Base-by-base conservation (phyloP, 306 rosid genomes). In the Datisca glomerata region DNA sequence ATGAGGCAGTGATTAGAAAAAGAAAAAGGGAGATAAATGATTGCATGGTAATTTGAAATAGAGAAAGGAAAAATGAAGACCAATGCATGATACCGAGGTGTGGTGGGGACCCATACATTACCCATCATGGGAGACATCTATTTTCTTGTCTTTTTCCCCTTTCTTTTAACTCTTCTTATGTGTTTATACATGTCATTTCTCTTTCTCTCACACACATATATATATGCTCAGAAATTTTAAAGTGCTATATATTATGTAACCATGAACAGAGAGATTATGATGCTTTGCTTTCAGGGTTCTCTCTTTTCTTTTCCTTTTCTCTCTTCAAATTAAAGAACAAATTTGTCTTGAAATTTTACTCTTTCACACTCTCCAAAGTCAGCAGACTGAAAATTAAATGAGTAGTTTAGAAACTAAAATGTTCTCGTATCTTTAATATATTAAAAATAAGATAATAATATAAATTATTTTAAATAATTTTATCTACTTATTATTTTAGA, bases 111-210 rank as follows among this genome's bases (percentile, higher is more conserved):
- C 84, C 72, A 63, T 37, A 8, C 54, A 65, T 53, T 63, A 42
- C 76, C 87, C 84, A 57, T 78, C 64, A 63, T 71, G 81, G 86
- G 81, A 74, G 93, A 74, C 80, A 81, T 25, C 20, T 59, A 33
- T 66, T 66, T 63, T 61, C 72, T 76, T 45, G 53, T 61, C 36
- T 48, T 61, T 58, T 57, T 59, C 60, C 47, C 43, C 19, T 28
- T 44, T 11, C 4, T 3, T 14, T 18, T 19, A 40, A 25, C n/a
- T 49, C 55, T n/a, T 14, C 24, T 37, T 18, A 40, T 47, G 16
- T 46, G 43, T 25, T 0, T 16, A 2, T 31, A 8, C 31, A 44
- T n/a, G n/a, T n/a, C n/a, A n/a, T n/a, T n/a, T n/a, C n/a, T n/a
- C n/a, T n/a, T n/a, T n/a, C n/a, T n/a, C n/a, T n/a, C n/a, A n/a